These are phyloP conservation scores for Malus fusca DNA, from an alignment of 306 rosid genomes.

Conservation along the genomic window DNA sequence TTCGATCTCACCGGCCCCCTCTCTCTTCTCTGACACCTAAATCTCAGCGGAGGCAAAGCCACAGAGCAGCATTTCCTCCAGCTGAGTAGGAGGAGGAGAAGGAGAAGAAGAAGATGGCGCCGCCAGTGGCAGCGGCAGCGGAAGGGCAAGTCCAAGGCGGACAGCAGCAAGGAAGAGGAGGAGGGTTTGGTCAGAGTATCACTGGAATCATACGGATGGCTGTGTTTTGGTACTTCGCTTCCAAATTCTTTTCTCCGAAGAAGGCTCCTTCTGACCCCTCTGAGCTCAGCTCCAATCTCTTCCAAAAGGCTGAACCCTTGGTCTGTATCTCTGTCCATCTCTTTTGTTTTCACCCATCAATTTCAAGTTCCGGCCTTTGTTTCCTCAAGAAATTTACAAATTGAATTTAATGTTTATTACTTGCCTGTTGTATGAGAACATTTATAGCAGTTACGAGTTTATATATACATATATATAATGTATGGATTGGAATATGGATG, in stretches of 20 bases:
- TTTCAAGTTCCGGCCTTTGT: neutral
- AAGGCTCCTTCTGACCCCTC: constrained; percentile 62
- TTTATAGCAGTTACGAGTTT: too few species aligned
- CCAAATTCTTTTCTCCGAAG: constrained; percentile 82
- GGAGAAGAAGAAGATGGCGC: constrained; percentile 42
- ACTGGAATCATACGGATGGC: constrained; percentile 87
- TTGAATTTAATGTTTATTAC: neutral
- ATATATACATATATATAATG: too few species aligned
- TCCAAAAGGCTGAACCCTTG: constrained; percentile 63
- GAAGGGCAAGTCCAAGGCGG: constrained; percentile 34
- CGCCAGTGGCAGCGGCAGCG: constrained; percentile 47
- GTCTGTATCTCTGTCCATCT: constrained; percentile 12
- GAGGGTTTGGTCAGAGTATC: constrained; percentile 52
- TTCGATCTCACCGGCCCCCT: neutral
- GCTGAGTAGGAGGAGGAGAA: neutral
- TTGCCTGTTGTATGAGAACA: neutral
- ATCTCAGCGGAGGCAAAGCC: neutral
- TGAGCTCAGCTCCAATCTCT: constrained; percentile 58
- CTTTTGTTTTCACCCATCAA: neutral
- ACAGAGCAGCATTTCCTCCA: neutral
- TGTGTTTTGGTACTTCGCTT: constrained; percentile 95
- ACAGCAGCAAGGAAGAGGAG: constrained; percentile 28
- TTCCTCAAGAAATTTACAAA: neutral
- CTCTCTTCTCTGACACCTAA: neutral
- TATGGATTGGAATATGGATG: neutral